These are phyloP conservation scores for Cyclostephanos tholiformis DNA, from an alignment of 108 stramenopile species.

Conservation along the genomic window DNA sequence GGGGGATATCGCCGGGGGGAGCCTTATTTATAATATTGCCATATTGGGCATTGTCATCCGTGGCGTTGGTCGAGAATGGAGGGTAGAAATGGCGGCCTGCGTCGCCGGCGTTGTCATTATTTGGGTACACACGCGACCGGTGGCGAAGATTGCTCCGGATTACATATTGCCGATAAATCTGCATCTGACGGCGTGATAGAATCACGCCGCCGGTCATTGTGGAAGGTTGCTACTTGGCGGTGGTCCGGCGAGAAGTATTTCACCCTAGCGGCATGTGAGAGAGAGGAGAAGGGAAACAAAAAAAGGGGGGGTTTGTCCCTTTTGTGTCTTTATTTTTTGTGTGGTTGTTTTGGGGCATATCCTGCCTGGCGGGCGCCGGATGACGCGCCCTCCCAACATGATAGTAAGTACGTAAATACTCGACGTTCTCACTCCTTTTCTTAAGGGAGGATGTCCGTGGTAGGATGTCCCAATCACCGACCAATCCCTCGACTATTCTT, in stretches of 20 bases:
- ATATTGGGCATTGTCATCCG: conserved; percentile 1
- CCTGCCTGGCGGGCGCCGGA: too few relatives aligned
- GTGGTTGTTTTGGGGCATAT: too few relatives aligned
- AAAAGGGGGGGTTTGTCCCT: too few relatives aligned
- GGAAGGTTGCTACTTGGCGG: background rate
- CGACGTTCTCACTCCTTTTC: too few relatives aligned
- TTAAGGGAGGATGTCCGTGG: too few relatives aligned
- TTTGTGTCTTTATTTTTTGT: too few relatives aligned
- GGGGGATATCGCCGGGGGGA: background rate
- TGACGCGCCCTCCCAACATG: too few relatives aligned
- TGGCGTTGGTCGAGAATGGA: conserved; percentile 7
- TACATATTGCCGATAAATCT: background rate
- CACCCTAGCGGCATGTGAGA: too few relatives aligned
- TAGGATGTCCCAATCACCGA: background rate
- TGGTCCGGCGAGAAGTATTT: background rate
- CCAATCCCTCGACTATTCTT: background rate
- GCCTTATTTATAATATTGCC: background rate
- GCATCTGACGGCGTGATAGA: conserved; percentile 1
- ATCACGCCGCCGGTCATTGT: background rate
- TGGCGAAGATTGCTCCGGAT: conserved; percentile 1
- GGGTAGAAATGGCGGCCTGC: background rate
- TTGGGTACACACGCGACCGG: background rate
- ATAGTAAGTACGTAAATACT: too few relatives aligned
- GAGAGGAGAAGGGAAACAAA: too few relatives aligned
- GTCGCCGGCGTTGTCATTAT: background rate